phyloP scores from a whole-genome alignment of 2,329 filamentous ascomycete genomes.

The Talaromyces marneffei region DNA sequence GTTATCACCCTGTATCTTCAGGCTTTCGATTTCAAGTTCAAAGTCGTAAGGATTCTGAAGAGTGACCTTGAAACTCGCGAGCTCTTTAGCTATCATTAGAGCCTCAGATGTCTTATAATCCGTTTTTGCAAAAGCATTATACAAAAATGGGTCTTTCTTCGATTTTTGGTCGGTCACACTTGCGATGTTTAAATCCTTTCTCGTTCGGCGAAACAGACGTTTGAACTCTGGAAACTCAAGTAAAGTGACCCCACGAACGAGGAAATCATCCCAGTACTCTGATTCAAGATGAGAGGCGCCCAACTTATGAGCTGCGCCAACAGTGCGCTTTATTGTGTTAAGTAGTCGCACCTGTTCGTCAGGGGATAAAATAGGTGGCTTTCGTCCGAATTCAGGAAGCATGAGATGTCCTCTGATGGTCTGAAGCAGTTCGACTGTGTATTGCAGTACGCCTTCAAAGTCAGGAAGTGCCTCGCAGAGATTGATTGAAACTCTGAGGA shows the following conservation, averaged over 20 bases:
- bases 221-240: conserved; percentile 56
- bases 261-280: conserved; percentile 95
- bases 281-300: conserved; percentile 65
- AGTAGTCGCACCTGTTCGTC: conserved; percentile 84
- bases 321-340: conserved; percentile 79
- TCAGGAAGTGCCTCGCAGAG: conserved; percentile 92
- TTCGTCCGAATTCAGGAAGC: conserved; percentile 62
- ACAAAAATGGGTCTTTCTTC: conserved; percentile 75
- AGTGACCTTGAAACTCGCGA: conserved; percentile 70
- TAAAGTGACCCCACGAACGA: conserved; percentile 71
- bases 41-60: conserved; percentile 94
- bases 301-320: conserved; percentile 67
- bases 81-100: conserved; percentile 72
- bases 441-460: conserved; percentile 80
- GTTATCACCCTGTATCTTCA: conserved; percentile 69
- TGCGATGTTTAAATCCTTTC: conserved; percentile 45
- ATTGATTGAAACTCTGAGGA: conserved; percentile 83
- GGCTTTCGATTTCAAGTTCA: conserved; percentile 78
- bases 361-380: conserved; percentile 62
- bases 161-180: conserved; percentile 35
- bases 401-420: conserved; percentile 71
- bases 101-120: conserved; percentile 53
- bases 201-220: conserved; percentile 60
- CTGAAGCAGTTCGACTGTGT: conserved; percentile 76
- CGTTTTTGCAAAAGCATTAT: conserved; percentile 82